Evolutionary conservation across 176 grass and related monocot species (phyloP).

Genomic region (Elaeis guineensis): DNA sequence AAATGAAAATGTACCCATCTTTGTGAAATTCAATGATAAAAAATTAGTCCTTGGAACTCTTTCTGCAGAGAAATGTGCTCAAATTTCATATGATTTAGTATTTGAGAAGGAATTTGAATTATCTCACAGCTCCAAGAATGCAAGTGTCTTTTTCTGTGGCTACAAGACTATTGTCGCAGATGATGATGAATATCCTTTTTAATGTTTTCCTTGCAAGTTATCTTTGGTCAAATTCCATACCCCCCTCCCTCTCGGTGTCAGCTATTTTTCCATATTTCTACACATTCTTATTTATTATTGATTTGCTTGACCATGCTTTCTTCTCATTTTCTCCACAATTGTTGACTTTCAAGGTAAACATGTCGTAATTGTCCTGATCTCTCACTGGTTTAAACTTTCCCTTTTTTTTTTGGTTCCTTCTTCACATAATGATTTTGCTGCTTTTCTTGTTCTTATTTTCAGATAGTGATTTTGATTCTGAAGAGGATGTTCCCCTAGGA

Average conservation of each 20-base stretch:
- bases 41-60: conserved; percentile 8
- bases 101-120: conserved; percentile 14
- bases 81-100: conserved; percentile 8
- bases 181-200: conserved; percentile 3
- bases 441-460: conserved; percentile 7
- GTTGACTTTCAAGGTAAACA: too few relatives aligned
- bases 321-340: too few relatives aligned
- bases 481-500: conserved; percentile 17
- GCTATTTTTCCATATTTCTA: too few relatives aligned
- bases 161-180: background rate
- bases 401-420: background rate
- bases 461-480: conserved; percentile 31
- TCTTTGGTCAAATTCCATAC: too few relatives aligned
- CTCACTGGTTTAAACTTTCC: background rate
- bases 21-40: conserved; percentile 5
- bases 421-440: background rate
- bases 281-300: too few relatives aligned
- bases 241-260: too few relatives aligned
- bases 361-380: too few relatives aligned
- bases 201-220: background rate
- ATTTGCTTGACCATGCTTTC: too few relatives aligned
- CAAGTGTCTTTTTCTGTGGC: conserved; percentile 9
- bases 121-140: conserved; percentile 14
- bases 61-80: conserved; percentile 6
- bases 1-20: conserved; percentile 4